Evolutionary conservation across 2,329 filamentous ascomycete genomes (phyloP).

Genomic region (Trichoderma sp.): DNA sequence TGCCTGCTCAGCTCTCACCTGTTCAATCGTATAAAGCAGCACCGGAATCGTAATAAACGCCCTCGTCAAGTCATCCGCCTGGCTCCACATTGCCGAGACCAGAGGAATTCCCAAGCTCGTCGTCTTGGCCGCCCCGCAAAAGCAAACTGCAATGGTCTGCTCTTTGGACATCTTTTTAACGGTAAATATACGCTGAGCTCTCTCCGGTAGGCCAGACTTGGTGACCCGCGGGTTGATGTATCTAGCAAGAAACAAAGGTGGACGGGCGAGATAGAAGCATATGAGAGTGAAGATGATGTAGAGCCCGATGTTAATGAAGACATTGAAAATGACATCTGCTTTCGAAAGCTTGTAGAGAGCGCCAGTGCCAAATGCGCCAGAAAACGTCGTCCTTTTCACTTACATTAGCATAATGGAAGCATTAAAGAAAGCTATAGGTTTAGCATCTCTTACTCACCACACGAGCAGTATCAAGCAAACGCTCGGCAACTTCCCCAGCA

Average conservation of each 20-base stretch:
- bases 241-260: constrained; percentile 42
- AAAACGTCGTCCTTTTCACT: constrained; percentile 65
- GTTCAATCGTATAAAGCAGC: constrained; percentile 64
- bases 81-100: constrained; percentile 68
- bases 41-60: constrained; percentile 67
- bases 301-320: constrained; percentile 68
- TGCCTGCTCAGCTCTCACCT: constrained; percentile 40
- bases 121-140: constrained; percentile 74
- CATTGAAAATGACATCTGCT: constrained; percentile 66
- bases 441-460: constrained; percentile 44
- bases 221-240: constrained; percentile 42
- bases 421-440: too few species aligned
- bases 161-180: constrained; percentile 58
- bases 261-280: constrained; percentile 57
- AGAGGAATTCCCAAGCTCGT: constrained; percentile 71
- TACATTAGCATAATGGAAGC: not conserved
- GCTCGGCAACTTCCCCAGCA: constrained; percentile 53
- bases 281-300: constrained; percentile 66
- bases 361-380: constrained; percentile 65
- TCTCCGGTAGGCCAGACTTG: constrained; percentile 38
- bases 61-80: constrained; percentile 56
- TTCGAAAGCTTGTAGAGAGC: constrained; percentile 62
- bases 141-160: constrained; percentile 71
- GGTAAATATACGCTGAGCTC: constrained; percentile 46
- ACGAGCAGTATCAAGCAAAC: constrained; percentile 53